Evolutionary conservation across 2,329 filamentous ascomycete species (phyloP).

Genomic region (Epichloe gansuensis): DNA sequence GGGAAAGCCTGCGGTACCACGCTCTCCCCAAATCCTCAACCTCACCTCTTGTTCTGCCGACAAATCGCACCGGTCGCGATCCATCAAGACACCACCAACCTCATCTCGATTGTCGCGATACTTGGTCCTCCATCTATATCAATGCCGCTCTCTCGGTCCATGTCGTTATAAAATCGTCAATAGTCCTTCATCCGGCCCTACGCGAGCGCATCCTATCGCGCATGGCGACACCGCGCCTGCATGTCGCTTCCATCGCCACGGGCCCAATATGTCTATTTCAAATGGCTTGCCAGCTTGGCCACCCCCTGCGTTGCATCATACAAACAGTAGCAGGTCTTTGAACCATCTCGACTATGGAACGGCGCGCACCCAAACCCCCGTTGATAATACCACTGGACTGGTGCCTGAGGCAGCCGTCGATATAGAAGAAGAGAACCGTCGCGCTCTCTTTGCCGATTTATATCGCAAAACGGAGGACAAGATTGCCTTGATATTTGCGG

Average conservation of each 20-base stretch:
- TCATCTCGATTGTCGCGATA: slow-evolving; percentile 29
- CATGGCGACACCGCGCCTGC: slow-evolving; percentile 41
- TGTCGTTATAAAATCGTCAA: slow-evolving; percentile 35
- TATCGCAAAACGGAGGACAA: slow-evolving; percentile 67
- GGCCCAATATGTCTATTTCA: slow-evolving; percentile 50
- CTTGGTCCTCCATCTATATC: slow-evolving; percentile 33
- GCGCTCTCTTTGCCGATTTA: slow-evolving; percentile 62
- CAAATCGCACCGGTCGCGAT: slow-evolving; percentile 34
- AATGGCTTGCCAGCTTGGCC: slow-evolving; percentile 55
- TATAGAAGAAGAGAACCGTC: slow-evolving; percentile 56
- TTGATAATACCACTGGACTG: slow-evolving; percentile 35
- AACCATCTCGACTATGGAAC: slow-evolving; percentile 49
- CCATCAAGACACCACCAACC: slow-evolving; percentile 37
- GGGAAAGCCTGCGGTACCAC: slow-evolving; percentile 22
- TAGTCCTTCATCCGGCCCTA: slow-evolving; percentile 34
- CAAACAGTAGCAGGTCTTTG: slow-evolving; percentile 35
- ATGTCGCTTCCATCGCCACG: slow-evolving; percentile 35
- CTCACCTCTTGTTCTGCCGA: slow-evolving; percentile 41
- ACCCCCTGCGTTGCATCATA: slow-evolving; percentile 41
- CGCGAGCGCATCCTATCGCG: slow-evolving; percentile 39
- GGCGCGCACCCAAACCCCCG: slow-evolving; percentile 36
- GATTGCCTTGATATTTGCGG: slow-evolving; percentile 61
- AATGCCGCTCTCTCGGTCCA: slow-evolving; percentile 36
- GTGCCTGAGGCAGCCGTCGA: slow-evolving; percentile 49
- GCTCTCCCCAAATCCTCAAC: slow-evolving; percentile 35